Evolutionary conservation across 2,329 filamentous ascomycete genomes (phyloP).

Genomic region (Xylariales sp.): DNA sequence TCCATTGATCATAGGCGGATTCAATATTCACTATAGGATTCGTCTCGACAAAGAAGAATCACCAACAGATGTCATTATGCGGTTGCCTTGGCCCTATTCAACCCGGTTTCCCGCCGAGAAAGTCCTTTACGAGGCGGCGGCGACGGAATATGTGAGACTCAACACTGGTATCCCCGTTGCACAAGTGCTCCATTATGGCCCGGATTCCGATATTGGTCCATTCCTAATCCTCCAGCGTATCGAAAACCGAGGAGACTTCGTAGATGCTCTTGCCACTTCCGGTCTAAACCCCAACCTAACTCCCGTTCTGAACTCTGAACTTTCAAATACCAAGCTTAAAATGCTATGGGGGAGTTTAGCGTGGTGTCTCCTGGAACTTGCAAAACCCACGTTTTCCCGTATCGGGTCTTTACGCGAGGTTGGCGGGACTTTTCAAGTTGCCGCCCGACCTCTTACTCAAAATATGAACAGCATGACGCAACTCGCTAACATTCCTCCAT

Average conservation of each 20-base stretch:
- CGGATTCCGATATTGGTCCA: conserved; percentile 26
- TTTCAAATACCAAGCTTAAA: conserved; percentile 26
- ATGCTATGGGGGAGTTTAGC: conserved; percentile 35
- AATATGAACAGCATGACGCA: conserved; percentile 37
- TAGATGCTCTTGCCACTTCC: conserved; percentile 21
- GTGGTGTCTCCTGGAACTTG: conserved; percentile 33
- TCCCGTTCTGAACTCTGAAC: conserved; percentile 27
- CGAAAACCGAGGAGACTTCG: conserved; percentile 23
- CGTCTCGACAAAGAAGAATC: conserved; percentile 10
- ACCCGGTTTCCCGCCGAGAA: conserved; percentile 29
- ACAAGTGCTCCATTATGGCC: conserved; percentile 24
- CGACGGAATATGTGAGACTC: conserved; percentile 25
- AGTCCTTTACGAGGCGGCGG: conserved; percentile 27
- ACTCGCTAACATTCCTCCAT: conserved; percentile 13
- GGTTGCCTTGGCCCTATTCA: conserved; percentile 17
- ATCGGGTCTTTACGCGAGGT: conserved; percentile 33
- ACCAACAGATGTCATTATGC: conserved; percentile 15
- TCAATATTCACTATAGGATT: conserved; percentile 21
- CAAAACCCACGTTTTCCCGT: conserved; percentile 22
- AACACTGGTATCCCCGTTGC: conserved; percentile 30
- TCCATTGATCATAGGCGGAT: conserved; percentile 21
- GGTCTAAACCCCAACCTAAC: conserved; percentile 14
- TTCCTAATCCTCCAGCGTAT: conserved; percentile 35
- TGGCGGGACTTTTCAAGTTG: conserved; percentile 21
- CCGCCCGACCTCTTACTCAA: conserved; percentile 29